These are phyloP conservation scores for Gynostemma pentaphyllum DNA, from an alignment of 306 rosid species.

Conservation along the genomic window DNA sequence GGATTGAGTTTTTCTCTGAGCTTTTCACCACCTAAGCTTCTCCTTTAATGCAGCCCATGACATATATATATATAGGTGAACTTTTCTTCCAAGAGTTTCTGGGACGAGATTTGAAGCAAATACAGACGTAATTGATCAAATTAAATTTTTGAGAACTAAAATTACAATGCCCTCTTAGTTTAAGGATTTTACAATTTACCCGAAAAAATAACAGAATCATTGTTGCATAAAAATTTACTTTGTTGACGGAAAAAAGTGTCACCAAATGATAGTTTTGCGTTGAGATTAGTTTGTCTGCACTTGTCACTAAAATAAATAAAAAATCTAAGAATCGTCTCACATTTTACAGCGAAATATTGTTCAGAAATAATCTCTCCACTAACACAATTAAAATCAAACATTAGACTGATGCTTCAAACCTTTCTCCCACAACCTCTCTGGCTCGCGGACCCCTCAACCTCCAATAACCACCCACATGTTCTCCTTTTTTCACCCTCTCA, in stretches of 20 bases:
- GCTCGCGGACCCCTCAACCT: background rate
- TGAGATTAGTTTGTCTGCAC: too few relatives aligned
- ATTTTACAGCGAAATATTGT: background rate
- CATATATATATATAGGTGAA: too few relatives aligned
- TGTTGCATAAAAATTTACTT: too few relatives aligned
- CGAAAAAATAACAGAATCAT: too few relatives aligned
- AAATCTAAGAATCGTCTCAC: background rate
- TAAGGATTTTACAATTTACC: too few relatives aligned
- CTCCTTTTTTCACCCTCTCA: background rate
- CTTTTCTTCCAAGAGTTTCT: too few relatives aligned
- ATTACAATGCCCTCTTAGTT: too few relatives aligned
- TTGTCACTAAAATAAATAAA: too few relatives aligned
- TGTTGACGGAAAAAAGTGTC: background rate
- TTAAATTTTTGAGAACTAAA: too few relatives aligned
- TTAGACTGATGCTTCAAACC: background rate
- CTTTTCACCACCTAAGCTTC: background rate
- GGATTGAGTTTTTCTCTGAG: background rate
- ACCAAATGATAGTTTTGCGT: background rate
- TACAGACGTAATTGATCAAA: too few relatives aligned
- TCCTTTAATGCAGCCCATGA: constrained; percentile 3
- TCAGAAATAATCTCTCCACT: background rate
- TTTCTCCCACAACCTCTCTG: background rate
- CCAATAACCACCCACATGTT: background rate
- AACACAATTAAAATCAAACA: background rate
- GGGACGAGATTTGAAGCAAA: too few relatives aligned